phyloP scores from a whole-genome alignment of 73 alveolate species.

The Paramecium octaurelia region DNA sequence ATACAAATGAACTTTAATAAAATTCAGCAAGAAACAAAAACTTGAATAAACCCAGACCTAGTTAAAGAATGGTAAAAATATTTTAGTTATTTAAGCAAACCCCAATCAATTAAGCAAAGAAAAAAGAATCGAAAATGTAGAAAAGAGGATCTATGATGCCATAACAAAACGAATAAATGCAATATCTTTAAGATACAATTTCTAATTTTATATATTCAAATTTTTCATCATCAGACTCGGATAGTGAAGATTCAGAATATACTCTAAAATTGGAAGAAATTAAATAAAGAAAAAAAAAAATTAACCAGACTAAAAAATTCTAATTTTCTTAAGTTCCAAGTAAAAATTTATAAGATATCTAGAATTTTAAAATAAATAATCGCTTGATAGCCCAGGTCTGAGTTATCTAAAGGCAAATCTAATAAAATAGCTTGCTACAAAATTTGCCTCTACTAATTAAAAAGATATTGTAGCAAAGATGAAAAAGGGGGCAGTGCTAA shows the following conservation, averaged over 20 bases:
- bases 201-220: not conserved
- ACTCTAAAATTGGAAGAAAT: not conserved
- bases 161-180: not conserved
- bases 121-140: not conserved
- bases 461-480: slow-evolving; percentile 16
- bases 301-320: not conserved
- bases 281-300: not conserved
- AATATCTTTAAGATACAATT: not conserved
- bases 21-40: not conserved
- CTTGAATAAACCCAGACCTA: not conserved
- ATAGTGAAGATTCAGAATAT: not conserved
- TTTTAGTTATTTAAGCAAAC: not conserved
- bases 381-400: not conserved
- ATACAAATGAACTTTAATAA: not conserved
- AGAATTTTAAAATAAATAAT: not conserved
- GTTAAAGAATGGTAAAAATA: not conserved
- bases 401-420: not conserved
- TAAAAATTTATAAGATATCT: not conserved
- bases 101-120: not conserved
- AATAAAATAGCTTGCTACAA: not conserved
- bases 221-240: not conserved
- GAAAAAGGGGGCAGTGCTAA: not conserved
- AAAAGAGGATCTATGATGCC: not conserved
- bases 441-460: not conserved
- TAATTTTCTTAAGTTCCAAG: not conserved